Conservation (phyloP, 345 rosid genomes). For the Pistacia integerrima region DNA sequence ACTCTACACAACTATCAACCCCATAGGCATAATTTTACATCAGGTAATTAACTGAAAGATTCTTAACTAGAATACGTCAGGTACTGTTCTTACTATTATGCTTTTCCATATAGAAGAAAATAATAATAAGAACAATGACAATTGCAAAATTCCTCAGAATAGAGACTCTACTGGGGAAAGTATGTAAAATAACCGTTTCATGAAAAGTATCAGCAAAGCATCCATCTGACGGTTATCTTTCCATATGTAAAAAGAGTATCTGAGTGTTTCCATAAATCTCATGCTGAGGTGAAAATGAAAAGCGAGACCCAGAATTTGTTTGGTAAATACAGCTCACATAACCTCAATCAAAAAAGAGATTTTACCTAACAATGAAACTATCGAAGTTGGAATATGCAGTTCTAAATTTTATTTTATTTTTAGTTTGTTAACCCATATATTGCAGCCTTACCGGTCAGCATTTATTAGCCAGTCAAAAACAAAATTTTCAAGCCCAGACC, state of each 20-base stretch:
- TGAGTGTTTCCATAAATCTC: slow-evolving; percentile 1
- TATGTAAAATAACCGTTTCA: background rate
- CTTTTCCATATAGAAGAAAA: background rate
- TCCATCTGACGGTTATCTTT: slow-evolving; percentile 3
- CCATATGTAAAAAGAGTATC: background rate
- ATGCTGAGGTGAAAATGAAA: slow-evolving; percentile 1
- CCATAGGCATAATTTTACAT: background rate
- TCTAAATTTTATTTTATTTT: background rate
- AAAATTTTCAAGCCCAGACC: slow-evolving; percentile 99
- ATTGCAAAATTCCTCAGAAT: background rate
- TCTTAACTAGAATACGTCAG: background rate
- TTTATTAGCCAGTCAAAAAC: slow-evolving; percentile 98
- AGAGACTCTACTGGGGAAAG: background rate
- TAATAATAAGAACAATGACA: background rate
- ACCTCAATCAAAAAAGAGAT: background rate
- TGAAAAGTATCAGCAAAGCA: background rate
- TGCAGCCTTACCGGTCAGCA: slow-evolving; percentile 80
- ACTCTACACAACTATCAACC: background rate
- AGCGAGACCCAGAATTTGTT: background rate
- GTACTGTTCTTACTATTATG: background rate
- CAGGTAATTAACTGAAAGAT: background rate
- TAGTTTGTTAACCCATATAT: slow-evolving; percentile 16
- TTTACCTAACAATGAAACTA: slow-evolving; percentile 7
- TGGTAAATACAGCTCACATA: background rate
- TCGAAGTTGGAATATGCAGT: background rate